Evolutionary conservation across 129 eudicot genomes (phyloP), one percentile per base, ranked within the genome.

Genomic region (Pittosporum tobira): DNA sequence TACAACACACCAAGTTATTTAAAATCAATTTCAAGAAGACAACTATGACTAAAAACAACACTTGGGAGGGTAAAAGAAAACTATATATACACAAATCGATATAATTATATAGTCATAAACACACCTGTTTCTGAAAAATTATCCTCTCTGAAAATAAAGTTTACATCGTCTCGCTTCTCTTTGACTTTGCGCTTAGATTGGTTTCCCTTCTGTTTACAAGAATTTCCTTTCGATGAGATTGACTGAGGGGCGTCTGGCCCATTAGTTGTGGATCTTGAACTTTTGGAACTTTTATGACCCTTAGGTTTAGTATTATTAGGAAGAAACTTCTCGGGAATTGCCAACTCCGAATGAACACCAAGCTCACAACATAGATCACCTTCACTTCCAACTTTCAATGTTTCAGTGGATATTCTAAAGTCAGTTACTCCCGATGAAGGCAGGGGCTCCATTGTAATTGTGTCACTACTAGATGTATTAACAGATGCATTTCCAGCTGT

Each of bases 101-200:
- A 36, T 11, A 62, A 58, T 14, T 38, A 52, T 15, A 13, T n/a
- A n/a, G n/a, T n/a, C n/a, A n/a, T n/a, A n/a, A n/a, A n/a, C 10
- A 21, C 46, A 81, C 96, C 96, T 78, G 75, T 56, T 49, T 36
- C 70, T 48, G 60, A 69, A 36, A 45, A 59, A 68, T 57, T 67
- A 48, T 76, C 76, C 52, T 37, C 63, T 54, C 69, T 66, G 25
- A 45, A 47, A 26, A 66, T 38, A 24, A 23, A 65, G 54, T 63
- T 68, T 57, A 20, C 73, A 25, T 40, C 45, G 40, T 36, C 77
- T 59, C 37, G 67, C 68, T 57, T 65, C 59, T 58, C 81, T 51
- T 66, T 76, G 62, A 56, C 25, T 48, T 71, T 52, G 42, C n/a
- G 51, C 57, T 62, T 71, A 57, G 46, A 48, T 47, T 63, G 70